Base-by-base conservation (phyloP, 2,329 filamentous ascomycete species). In the Paramyrothecium roridum region DNA sequence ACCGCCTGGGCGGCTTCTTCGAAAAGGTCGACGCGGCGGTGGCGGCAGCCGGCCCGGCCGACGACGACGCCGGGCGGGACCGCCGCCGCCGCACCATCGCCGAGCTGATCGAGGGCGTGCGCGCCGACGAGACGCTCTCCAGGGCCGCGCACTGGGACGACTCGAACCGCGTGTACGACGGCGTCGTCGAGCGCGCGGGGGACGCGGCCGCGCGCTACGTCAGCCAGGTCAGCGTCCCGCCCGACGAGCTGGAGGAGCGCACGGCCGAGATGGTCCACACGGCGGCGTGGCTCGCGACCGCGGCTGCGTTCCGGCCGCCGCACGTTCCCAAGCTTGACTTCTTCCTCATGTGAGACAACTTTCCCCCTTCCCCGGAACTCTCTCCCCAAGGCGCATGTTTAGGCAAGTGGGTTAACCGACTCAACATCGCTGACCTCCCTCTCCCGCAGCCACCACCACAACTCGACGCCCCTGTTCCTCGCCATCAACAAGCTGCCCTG, bases 321-420 rank as follows among this genome's bases (percentile, higher is more conserved):
- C 89, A 92, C 67, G 70, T 79, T 21, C 77, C 87, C 51, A 92
- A 89, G 67, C 85, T 91, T 67, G 93, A 96, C 68, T 97, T 97
- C 70, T 95, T 87, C 76, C 61, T 85, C 54, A 81, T 83, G 81
- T 79, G 61, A 70, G 79, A 58, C 8, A 19, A 26, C 7, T 13
- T 13, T 13, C 40, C 22, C 20, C 17, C 17, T 13, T 4, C 20
- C 20, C 16, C 6, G 21, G 2, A 33, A 8, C 19, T 20, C 26
- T 10, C 26, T 10, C 26, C 26, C 26, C 26, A n/a, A n/a, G n/a
- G n/a, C n/a, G n/a, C n/a, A n/a, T n/a, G n/a, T n/a, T n/a, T n/a
- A n/a, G n/a, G n/a, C n/a, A n/a, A n/a, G n/a, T n/a, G n/a, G n/a
- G n/a, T n/a, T n/a, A n/a, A n/a, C 21, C 26, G 10, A 23, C 2